Conservation (phyloP, 495 filamentous ascomycete genomes). For the Chaetomium cochliodes region DNA sequence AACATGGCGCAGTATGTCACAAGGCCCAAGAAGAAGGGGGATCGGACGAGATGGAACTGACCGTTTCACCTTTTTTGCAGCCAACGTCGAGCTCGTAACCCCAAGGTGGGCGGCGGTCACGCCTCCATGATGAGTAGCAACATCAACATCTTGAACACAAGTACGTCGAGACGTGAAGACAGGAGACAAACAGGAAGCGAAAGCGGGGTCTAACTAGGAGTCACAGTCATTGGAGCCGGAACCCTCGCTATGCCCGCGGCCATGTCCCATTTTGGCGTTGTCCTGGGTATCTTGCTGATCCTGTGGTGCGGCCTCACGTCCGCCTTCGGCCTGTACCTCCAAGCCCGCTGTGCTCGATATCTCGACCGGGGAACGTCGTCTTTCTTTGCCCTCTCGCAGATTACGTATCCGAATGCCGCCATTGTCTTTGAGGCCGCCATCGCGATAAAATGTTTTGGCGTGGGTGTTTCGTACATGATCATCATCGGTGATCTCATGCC, state of each 20-base stretch:
- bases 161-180: constrained; percentile 47
- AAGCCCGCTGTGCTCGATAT: constrained; percentile 87
- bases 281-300: constrained; percentile 78
- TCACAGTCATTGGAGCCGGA: constrained; percentile 85
- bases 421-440: constrained; percentile 96
- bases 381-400: constrained; percentile 91
- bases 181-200: neutral
- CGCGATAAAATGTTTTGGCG: constrained; percentile 97
- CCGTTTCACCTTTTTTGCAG: constrained; percentile 13
- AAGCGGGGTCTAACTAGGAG: neutral
- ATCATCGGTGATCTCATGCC: constrained; percentile 99
- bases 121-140: constrained; percentile 89
- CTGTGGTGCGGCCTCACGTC: constrained; percentile 86
- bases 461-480: constrained; percentile 94
- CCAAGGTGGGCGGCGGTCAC: constrained; percentile 58
- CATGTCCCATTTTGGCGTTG: constrained; percentile 86
- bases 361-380: constrained; percentile 75
- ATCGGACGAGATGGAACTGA: neutral
- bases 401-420: constrained; percentile 95
- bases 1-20: constrained; percentile 44
- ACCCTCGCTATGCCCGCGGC: constrained; percentile 93
- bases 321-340: constrained; percentile 92
- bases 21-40: neutral
- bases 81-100: constrained; percentile 38
- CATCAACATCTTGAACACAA: constrained; percentile 94